These are phyloP conservation scores for Leucocoprinus leucothites DNA, from an alignment of 768 basidiomycete species.

Conservation along the genomic window DNA sequence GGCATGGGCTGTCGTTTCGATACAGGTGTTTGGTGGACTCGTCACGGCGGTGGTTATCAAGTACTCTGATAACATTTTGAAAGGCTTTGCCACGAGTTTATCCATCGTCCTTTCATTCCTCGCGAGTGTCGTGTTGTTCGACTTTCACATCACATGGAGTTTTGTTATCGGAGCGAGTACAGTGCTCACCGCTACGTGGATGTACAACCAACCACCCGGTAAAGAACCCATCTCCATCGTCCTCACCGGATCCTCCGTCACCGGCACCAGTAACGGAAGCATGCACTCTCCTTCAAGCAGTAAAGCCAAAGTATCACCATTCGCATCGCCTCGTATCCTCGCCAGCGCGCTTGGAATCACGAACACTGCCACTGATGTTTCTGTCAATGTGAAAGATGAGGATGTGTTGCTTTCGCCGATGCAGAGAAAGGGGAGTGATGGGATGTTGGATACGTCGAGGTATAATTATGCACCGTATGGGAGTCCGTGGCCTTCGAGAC, in stretches of 20 bases:
- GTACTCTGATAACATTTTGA: constrained; percentile 92
- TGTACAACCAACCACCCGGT: constrained; percentile 81
- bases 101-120: constrained; percentile 95
- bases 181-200: constrained; percentile 87
- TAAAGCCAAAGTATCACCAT: constrained; percentile 17
- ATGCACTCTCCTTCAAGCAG: no score
- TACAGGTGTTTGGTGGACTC: constrained; percentile 91
- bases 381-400: not conserved
- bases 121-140: constrained; percentile 87
- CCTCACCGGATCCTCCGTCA: constrained; percentile 16
- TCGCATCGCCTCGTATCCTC: constrained; percentile 20
- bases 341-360: constrained; percentile 46
- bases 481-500: constrained; percentile 35
- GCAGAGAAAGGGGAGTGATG: constrained; percentile 5
- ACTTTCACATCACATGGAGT: constrained; percentile 81
- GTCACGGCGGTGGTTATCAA: constrained; percentile 96
- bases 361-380: not conserved
- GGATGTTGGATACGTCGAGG: constrained; percentile 31
- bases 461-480: constrained; percentile 39
- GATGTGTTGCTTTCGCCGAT: constrained; percentile 6
- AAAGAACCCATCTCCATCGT: constrained; percentile 26
- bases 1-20: constrained; percentile 92
- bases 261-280: no score
- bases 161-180: constrained; percentile 86
- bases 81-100: constrained; percentile 96